Base-by-base conservation (phyloP, 768 basidiomycete species). In the Leccinellum luteum region DNA sequence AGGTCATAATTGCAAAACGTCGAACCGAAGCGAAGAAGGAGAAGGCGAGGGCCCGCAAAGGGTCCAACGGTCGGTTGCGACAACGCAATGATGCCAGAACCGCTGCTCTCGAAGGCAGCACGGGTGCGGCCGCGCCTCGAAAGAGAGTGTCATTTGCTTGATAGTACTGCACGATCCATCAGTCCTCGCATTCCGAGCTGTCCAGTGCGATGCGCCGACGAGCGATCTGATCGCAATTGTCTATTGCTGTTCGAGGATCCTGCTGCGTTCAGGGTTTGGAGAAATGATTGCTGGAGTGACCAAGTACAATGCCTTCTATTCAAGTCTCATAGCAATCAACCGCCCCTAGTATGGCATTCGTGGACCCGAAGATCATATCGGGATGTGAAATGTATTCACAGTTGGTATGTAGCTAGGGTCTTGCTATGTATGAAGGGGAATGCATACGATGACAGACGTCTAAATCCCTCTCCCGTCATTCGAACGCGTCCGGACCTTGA, bases 21-120 rank as follows among this genome's bases (percentile, higher is more conserved):
- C 71, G 70, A 31, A 68, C 75, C 32, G 72, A 70, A 45, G 66
- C 62, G 32, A 81, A 78, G 67, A 75, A 72, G 65, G 69, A 75
- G 47, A 79, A 76, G 60, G 66, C 66, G 15, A 78, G 66, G 57
- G 56, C 59, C 48, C 69, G 71, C 38, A 78, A 69, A 44, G 56
- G 64, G 34, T 49, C 34, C 50, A 59, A 57, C 43, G 12, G 53
- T 51, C 61, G 56, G 60, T 15, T 59, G 55, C 67, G 41, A 55
- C 52, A 14, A 34, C 30, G 54, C 27, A 51, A 59, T 47, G 53
- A 56, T 52, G 54, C 50, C 49, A 64, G 51, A 41, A 48, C 59
- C 35, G 59, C 54, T 12, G 51, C 58, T 56, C 56, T 45, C 47
- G 61, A 58, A 52, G 44, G 48, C 35, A 54, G 23, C 21, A 50